Base-by-base conservation (phyloP, 1,284 basidiomycete species). In the Thelephora terrestris region DNA sequence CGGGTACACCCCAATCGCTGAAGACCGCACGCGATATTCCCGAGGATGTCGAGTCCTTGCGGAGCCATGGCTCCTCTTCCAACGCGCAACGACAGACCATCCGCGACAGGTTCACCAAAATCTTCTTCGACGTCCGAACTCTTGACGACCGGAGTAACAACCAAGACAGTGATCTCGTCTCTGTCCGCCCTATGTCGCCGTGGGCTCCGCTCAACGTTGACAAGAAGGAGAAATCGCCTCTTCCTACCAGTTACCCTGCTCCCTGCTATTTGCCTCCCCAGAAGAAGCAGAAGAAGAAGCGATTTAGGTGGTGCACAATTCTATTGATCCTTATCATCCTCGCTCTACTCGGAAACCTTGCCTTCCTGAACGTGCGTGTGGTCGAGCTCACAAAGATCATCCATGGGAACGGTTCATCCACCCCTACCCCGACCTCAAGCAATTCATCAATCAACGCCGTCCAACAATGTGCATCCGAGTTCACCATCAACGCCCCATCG, bases 401-500 rank as follows among this genome's bases (percentile, higher is more conserved):
- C 39, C 6, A 42, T 5, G 12, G 12, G 39, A 42, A 42, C 25
- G 50, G 48, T 35, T 50, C 56, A 2, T 40, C 50, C 4, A 4
- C 49, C 4, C 21, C 50, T 6, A 53, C 50, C 25, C 38, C 53
- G 12, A 29, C 49, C 7, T n/a, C 54, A 6, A 46, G 53, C 21
- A 47, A 54, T 7, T 47, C 56, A 4, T 45, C 59, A 2, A 56
- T 62, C 5, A 52, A 56, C 4, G 53, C 57, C 40, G 57, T 57
- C 14, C 64, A 70, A 50, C 64, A 70, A 53, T 77, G 75, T 55
- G 57, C 78, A 36, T 65, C 68, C 18, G 65, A 78, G 53, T 77
- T 70, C 57, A 66, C 60, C 17, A 54, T 75, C 40, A 68, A 75
- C 44, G 76, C 75, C 0, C 68, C 74, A 0, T 60, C 63, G 1